phyloP scores from a whole-genome alignment of 345 rosid species.

The Eucalyptus urophylla region DNA sequence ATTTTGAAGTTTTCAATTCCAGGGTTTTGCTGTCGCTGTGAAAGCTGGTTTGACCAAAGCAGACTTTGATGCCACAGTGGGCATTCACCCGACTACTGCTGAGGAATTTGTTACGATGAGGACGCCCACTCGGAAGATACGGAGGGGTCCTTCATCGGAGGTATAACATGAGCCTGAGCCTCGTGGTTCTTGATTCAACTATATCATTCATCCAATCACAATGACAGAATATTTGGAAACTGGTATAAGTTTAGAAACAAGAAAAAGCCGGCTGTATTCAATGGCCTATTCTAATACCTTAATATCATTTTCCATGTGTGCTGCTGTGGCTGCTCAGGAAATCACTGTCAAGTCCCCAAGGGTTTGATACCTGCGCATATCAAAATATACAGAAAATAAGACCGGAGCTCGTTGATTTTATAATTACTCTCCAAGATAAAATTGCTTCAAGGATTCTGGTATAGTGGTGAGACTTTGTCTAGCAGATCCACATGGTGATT shows the following conservation, averaged over 20 bases:
- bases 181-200: neutral
- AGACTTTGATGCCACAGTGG: slow-evolving; percentile 81
- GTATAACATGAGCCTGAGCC: slow-evolving; percentile 8
- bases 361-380: neutral
- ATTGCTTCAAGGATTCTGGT: neutral
- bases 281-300: neutral
- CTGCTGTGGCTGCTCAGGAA: neutral
- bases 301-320: neutral
- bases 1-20: neutral
- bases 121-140: slow-evolving; percentile 64
- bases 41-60: slow-evolving; percentile 90
- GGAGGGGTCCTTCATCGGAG: slow-evolving; percentile 46
- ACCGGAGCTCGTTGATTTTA: neutral
- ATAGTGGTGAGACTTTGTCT: neutral
- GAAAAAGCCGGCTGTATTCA: neutral
- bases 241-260: neutral
- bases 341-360: neutral
- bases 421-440: neutral
- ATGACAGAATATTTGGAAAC: neutral
- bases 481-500: neutral
- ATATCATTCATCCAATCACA: neutral
- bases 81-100: slow-evolving; percentile 88
- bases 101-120: slow-evolving; percentile 95
- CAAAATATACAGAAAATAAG: neutral
- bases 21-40: slow-evolving; percentile 93